A percentile compares a stretch with the other conserved stretches of the same genome.
These are phyloP conservation scores for Exidia glandulosa DNA, from an alignment of 768 basidiomycete genomes.

Conservation along the genomic window DNA sequence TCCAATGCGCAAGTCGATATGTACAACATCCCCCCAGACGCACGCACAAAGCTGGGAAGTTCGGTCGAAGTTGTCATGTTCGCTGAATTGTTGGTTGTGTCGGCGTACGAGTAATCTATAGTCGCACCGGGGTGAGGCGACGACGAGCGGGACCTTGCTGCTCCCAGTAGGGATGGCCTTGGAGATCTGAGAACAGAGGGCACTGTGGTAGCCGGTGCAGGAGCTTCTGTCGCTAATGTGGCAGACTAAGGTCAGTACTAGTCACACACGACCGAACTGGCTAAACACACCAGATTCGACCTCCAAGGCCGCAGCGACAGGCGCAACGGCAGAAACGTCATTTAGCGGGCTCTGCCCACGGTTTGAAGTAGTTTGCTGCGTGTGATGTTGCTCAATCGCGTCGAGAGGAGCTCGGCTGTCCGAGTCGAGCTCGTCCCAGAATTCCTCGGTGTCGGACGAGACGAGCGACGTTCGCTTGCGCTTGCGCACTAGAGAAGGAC, in stretches of 20 bases:
- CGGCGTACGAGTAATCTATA: too few relatives aligned
- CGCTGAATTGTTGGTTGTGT: neutral
- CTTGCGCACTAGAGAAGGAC: slow-evolving; percentile 41
- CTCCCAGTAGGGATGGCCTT: too few relatives aligned
- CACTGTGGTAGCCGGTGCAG: too few relatives aligned
- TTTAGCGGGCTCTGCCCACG: neutral
- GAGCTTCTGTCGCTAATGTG: too few relatives aligned
- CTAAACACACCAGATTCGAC: too few relatives aligned
- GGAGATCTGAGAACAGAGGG: too few relatives aligned
- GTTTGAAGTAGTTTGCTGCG: slow-evolving; percentile 19
- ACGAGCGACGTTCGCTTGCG: slow-evolving; percentile 41
- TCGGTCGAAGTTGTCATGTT: neutral
- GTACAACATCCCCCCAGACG: slow-evolving; percentile 28
- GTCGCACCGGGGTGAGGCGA: too few relatives aligned
- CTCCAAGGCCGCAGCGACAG: neutral
- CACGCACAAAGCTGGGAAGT: slow-evolving; percentile 13
- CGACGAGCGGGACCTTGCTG: too few relatives aligned
- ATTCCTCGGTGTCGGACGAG: slow-evolving; percentile 52
- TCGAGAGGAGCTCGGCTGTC: slow-evolving; percentile 48
- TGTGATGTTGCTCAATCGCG: slow-evolving; percentile 34
- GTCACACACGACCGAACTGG: too few relatives aligned
- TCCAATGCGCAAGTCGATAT: slow-evolving; percentile 40
- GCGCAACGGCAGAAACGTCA: neutral
- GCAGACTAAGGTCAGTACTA: too few relatives aligned
- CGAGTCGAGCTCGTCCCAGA: slow-evolving; percentile 39